A percentile compares a stretch with the other conserved stretches of the same genome.
Evolutionary conservation across 345 rosid genomes (phyloP).

Genomic region (Angophora floribunda): DNA sequence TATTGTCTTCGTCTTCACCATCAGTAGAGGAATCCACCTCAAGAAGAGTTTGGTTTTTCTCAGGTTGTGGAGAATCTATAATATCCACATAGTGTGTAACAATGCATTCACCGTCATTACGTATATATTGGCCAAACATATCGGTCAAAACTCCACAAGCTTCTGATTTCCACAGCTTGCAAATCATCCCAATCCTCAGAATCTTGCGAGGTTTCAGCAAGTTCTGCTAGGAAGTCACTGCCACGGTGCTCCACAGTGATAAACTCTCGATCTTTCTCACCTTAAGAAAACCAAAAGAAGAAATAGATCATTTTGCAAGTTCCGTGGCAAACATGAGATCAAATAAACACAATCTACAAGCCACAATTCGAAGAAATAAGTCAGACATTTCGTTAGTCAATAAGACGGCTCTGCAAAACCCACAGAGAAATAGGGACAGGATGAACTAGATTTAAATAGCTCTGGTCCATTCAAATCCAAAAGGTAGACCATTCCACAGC

Average conservation of each 20-base stretch:
- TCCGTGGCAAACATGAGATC: too few species aligned
- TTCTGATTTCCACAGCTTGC: constrained; percentile 28
- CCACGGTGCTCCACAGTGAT: constrained; percentile 70
- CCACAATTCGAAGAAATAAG: too few species aligned
- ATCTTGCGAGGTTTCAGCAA: constrained; percentile 65
- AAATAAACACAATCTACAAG: too few species aligned
- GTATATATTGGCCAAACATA: too few species aligned
- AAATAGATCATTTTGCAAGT: background rate
- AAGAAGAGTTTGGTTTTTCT: constrained; percentile 22
- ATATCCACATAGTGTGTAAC: too few species aligned
- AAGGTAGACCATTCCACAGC: background rate
- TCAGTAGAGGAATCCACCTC: constrained; percentile 58
- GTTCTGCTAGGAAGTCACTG: constrained; percentile 56
- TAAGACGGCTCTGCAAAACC: background rate
- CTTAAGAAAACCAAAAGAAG: constrained; percentile 6
- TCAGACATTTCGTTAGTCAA: too few species aligned
- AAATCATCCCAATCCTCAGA: constrained; percentile 82
- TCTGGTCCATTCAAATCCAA: background rate
- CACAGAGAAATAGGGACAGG: background rate
- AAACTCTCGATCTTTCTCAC: constrained; percentile 75
- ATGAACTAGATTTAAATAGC: too few species aligned
- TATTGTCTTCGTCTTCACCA: constrained; percentile 12
- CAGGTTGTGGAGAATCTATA: too few species aligned
- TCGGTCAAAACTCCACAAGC: too few species aligned
- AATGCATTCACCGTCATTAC: too few species aligned